Base-by-base conservation (phyloP, 176 grass and related monocot genomes). In the Puya raimondii region DNA sequence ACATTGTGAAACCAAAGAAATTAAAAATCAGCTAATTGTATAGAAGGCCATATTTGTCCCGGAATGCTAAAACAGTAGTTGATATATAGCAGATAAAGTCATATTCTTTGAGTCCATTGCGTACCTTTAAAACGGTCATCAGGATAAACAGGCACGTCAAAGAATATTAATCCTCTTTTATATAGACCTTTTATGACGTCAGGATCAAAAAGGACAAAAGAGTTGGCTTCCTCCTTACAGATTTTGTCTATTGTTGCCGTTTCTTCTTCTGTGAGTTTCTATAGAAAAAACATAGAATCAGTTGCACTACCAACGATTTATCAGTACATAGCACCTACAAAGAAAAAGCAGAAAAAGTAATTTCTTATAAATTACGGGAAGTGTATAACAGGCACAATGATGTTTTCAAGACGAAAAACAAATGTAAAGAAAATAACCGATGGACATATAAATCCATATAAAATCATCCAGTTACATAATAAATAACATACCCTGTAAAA, bases 231-330 rank as follows among this genome's bases (percentile, higher is more conserved):
- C 74, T 88, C 88, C 80, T 92, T 92, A 80, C 89, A 97, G 69
- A 97, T 89, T 78, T 92, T 97, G 82, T 97, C 94, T 79, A 97
- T 97, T 49, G 86, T 86, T 88, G 86, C 56, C 74, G 71, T 92
- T 76, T 97, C 89, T 90, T 97, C 94, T 86, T 93, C 94, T 72
- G 94, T 88, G 73, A 97, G 73, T 90, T 90, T 97, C 94, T 97
- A 78, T 71, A 83, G 21, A 51, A 66, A 51, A 80, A 53, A 42
- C 56, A 83, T 74, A 82, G 48, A 3, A 85, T 51, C 29, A 85
- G 18, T 58, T 71, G 17, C 64, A 53, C 29, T 25, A 72, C 67
- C 27, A 61, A 77, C 51, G 63, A 81, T 3, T 11, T 67, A 69
- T 74, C 26, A 33, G 53, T 64, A 47, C 52, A 53, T 66, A 16